Evolutionary conservation across 768 basidiomycete genomes (phyloP), one percentile per base, ranked within the genome.

Genomic region (Mrakia gelida): DNA sequence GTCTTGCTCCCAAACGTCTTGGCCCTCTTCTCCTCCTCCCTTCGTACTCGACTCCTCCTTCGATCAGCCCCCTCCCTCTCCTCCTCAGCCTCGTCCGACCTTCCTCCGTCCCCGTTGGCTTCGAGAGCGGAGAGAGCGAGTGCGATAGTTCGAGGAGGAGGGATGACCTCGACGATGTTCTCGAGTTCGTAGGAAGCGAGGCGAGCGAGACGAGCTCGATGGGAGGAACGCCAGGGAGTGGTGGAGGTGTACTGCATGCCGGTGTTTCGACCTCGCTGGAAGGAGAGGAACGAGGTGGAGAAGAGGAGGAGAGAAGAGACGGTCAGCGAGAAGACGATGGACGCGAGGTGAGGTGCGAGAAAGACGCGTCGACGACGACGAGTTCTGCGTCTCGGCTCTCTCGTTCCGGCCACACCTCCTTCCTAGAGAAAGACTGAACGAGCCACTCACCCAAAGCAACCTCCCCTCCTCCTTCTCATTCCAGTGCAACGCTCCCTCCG

Each of bases 171-270:
- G 43, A 71, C 72, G n/a, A 61, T 59, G 26, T 63, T 56, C 0
- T 43, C n/a, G 23, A 68, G 34, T 21, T 71, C 54, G 43, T 59
- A 43, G 41, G 73, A 68, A 13, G 81, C 80, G 28, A 82, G 38
- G 4, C 78, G 71, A 16, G 83, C 65, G 45, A 84, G 73, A 41
- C 84, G 80, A n/a, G 82, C 79, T 18, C 83, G 79, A 70, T 85
- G 83, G 34, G 81, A 81, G 0, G 61, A 73, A n/a, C 81, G 71
- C 84, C 83, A 83, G 28, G 81, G 79, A 10, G 79, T 82, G 1
- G 75, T 45, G 3, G 41, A 61, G 21, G 80, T 65, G 75, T 81
- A 80, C 16, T 79, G 71, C 68, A 65, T 67, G 4, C 79, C 83
- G 8, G 84, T 84, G 65, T 84, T 84, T 41, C 80, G 80, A 10